Conservation (phyloP, 345 rosid genomes). For the Aegle marmelos region DNA sequence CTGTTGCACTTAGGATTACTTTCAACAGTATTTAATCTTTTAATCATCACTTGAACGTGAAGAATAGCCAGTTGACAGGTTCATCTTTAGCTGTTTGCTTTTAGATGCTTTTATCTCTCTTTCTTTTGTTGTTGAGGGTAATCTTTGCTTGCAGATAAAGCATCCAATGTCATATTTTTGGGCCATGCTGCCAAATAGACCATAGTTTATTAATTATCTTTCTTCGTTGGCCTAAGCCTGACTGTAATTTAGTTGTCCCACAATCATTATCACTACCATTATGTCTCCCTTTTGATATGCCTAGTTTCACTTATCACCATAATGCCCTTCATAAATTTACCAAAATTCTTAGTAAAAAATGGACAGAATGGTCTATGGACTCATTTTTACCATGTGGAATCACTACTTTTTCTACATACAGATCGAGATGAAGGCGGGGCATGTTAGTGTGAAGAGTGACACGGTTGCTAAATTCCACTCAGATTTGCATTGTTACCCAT, state of each 20-base stretch:
- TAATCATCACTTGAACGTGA: slow-evolving; percentile 7
- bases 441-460: slow-evolving; percentile 11
- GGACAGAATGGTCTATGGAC: neutral
- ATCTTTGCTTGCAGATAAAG: slow-evolving; percentile 8
- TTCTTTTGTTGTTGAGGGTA: neutral
- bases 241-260: neutral
- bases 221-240: neutral
- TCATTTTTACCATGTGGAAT: neutral
- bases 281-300: neutral
- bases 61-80: neutral
- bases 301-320: neutral
- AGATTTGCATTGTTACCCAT: slow-evolving; percentile 4
- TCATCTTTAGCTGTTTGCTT: slow-evolving; percentile 1
- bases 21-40: neutral
- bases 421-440: slow-evolving; percentile 6
- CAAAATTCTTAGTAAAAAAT: neutral
- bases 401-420: neutral
- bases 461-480: slow-evolving; percentile 3
- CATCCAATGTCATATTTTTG: slow-evolving; percentile 6
- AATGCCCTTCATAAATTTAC: neutral
- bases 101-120: neutral
- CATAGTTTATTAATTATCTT: neutral
- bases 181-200: neutral
- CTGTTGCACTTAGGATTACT: neutral
- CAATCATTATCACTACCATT: neutral